A percentile compares a stretch with the other conserved stretches of the same genome.
Evolutionary conservation across 352 stramenopile genomes (phyloP).

Genomic region (Phytophthora chlamydospora): DNA sequence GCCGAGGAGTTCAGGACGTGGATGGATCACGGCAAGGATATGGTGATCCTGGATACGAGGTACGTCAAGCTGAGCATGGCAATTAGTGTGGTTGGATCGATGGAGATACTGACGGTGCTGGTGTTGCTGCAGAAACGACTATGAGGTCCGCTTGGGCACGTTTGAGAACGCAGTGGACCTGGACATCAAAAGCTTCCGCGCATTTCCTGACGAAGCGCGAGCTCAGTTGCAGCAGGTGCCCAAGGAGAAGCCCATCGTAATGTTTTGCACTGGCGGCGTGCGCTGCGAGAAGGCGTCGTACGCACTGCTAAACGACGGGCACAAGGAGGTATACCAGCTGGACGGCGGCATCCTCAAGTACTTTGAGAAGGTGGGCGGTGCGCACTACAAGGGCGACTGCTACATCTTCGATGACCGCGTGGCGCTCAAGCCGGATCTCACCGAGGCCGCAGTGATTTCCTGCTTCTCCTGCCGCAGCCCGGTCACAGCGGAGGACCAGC

Average conservation of each 20-base stretch:
- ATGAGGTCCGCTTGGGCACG: conserved; percentile 75
- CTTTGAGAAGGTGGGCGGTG: conserved; percentile 74
- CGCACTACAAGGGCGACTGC: conserved; percentile 76
- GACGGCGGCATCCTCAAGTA: conserved; percentile 83
- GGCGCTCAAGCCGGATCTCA: conserved; percentile 64
- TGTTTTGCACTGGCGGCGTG: conserved; percentile 82
- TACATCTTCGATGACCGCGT: conserved; percentile 86
- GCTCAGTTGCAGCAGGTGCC: conserved; percentile 51
- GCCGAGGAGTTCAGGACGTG: conserved; percentile 71
- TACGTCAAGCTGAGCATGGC: conserved; percentile 13
- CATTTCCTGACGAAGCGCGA: conserved; percentile 53
- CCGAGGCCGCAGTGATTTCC: conserved; percentile 41
- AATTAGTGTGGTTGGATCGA: not conserved
- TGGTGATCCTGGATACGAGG: conserved; percentile 74
- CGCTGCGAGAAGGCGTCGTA: conserved; percentile 80
- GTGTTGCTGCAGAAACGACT: conserved; percentile 59
- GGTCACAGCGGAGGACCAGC: conserved; percentile 55
- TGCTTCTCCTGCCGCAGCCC: conserved; percentile 70
- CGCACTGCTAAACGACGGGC: conserved; percentile 57
- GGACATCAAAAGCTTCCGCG: conserved; percentile 75
- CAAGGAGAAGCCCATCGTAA: conserved; percentile 79
- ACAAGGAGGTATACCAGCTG: conserved; percentile 71
- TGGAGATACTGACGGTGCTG: conserved; percentile 11
- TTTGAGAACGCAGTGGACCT: conserved; percentile 76
- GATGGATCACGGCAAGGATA: conserved; percentile 70